A percentile compares a stretch with the other conserved stretches of the same genome.
Evolutionary conservation across 306 rosid species (phyloP).

Genomic region (Rubus idaeus): DNA sequence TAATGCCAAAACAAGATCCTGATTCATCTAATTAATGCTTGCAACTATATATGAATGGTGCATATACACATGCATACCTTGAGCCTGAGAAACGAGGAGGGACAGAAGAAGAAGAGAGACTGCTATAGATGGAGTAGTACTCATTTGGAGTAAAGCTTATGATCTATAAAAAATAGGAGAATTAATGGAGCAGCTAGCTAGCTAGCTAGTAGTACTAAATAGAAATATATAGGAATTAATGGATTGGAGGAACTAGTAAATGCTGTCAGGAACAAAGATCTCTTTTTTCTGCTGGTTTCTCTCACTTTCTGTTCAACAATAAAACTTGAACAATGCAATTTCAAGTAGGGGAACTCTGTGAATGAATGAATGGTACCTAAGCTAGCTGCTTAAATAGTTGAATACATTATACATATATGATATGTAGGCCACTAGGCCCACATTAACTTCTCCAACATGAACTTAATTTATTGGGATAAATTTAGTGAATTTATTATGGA

Average conservation of each 20-base stretch:
- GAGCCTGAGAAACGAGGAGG: constrained; percentile 48
- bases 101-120: constrained; percentile 58
- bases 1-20: background rate
- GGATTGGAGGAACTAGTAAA: constrained; percentile 20
- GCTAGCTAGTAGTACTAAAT: background rate
- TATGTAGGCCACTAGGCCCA: constrained; percentile 42
- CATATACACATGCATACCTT: constrained; percentile 44
- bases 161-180: constrained; percentile 5
- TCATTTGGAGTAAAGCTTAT: constrained; percentile 44
- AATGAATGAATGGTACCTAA: constrained; percentile 32
- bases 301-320: background rate
- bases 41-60: background rate
- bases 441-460: constrained; percentile 35
- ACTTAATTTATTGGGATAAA: constrained; percentile 24
- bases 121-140: constrained; percentile 32
- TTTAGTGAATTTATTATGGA: background rate
- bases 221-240: background rate
- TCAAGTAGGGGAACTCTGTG: background rate
- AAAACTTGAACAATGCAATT: background rate
- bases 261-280: constrained; percentile 11
- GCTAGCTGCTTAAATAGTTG: constrained; percentile 32
- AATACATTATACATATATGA: constrained; percentile 13
- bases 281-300: constrained; percentile 14
- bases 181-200: background rate
- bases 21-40: background rate